Conservation (phyloP, 2,329 filamentous ascomycete species). For the Alternaria atra region DNA sequence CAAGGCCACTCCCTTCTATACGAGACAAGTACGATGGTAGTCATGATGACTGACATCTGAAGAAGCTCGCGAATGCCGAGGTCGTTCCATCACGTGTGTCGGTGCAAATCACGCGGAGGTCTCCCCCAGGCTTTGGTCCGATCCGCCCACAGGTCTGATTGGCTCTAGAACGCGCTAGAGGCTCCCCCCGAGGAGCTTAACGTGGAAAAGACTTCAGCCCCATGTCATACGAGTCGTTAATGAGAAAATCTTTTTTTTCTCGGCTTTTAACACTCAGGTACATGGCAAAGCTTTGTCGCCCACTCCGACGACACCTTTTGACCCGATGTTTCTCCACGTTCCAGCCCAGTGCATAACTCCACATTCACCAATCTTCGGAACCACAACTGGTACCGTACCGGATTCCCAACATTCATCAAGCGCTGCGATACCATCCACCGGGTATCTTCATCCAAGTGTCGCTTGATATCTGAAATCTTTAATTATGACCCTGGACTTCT, state of each 20-base stretch:
- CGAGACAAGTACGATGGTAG: background rate
- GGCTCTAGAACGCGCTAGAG: background rate
- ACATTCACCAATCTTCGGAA: background rate
- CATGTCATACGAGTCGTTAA: background rate
- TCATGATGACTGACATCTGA: background rate
- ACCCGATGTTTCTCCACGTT: background rate
- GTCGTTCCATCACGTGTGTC: background rate
- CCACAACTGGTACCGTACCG: background rate
- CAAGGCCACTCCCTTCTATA: background rate
- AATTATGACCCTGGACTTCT: background rate
- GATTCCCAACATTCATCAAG: background rate
- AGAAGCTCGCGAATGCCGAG: background rate
- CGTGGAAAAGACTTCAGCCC: conserved; percentile 2
- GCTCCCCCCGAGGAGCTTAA: background rate
- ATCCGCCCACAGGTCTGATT: background rate
- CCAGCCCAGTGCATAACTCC: background rate
- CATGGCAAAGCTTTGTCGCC: background rate
- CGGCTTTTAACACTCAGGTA: background rate
- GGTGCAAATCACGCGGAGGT: background rate
- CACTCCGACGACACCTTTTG: background rate
- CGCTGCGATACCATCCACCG: background rate
- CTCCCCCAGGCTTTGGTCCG: background rate
- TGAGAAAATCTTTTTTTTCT: background rate
- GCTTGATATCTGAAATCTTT: background rate
- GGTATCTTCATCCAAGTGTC: background rate